Percentiles rank a stretch among this genome's conserved stretches.
phyloP scores from a whole-genome alignment of 371 early-diverging fungal species.

The Mucor lusitanicus region DNA sequence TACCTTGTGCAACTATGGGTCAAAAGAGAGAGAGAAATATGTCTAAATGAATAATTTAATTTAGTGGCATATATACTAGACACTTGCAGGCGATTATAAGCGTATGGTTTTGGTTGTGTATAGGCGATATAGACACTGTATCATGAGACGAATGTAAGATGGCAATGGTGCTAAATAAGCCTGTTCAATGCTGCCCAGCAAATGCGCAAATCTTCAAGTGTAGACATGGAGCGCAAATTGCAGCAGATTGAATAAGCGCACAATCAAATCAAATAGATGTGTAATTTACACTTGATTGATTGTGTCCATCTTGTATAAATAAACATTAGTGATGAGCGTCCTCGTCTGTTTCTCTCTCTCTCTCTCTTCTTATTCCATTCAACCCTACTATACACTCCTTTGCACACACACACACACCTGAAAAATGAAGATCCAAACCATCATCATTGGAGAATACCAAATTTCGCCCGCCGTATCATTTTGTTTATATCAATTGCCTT shows the following conservation, averaged over 20 bases:
- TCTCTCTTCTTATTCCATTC: not conserved
- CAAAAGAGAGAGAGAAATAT: not conserved
- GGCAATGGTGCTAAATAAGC: no score
- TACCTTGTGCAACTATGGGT: not conserved
- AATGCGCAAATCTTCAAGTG: no score
- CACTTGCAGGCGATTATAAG: not conserved
- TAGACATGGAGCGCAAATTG: no score
- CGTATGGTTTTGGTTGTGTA: not conserved
- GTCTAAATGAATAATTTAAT: not conserved
- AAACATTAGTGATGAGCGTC: not conserved
- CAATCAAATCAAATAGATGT: no score
- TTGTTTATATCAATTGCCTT: slow-evolving; percentile 20
- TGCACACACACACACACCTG: not conserved
- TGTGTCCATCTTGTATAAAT: not conserved
- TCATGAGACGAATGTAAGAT: no score
- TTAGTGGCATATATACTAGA: not conserved
- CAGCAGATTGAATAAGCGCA: no score
- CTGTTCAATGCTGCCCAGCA: no score
- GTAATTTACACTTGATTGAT: not conserved
- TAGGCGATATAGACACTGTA: no score
- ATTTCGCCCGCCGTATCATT: slow-evolving; percentile 8
- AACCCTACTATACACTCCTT: not conserved
- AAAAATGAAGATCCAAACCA: slow-evolving; percentile 15
- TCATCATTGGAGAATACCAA: slow-evolving; percentile 20
- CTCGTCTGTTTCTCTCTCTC: not conserved